Evolutionary conservation across 768 basidiomycete genomes (phyloP).

Genomic region (Mycena floridula): DNA sequence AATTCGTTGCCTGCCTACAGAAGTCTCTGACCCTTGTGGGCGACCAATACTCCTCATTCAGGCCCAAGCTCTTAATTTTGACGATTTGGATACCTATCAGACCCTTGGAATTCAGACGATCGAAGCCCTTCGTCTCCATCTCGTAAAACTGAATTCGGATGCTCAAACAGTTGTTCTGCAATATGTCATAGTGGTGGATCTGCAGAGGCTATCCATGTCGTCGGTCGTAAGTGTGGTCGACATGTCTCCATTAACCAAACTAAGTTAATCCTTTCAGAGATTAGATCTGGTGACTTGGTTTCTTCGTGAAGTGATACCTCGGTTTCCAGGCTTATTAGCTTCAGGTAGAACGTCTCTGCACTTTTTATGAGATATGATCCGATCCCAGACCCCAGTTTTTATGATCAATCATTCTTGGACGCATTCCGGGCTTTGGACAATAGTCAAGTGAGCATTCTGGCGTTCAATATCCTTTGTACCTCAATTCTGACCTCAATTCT

Average conservation of each 20-base stretch:
- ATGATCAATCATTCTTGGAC: constrained; percentile 72
- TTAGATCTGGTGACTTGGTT: constrained; percentile 61
- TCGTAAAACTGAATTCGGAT: too few relatives aligned
- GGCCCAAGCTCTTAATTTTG: constrained; percentile 33
- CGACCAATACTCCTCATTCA: constrained; percentile 59
- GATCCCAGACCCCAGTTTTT: constrained; percentile 39
- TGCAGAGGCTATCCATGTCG: constrained; percentile 49
- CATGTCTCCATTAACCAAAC: too few relatives aligned
- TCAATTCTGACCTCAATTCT: constrained; percentile 3
- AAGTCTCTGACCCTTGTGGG: constrained; percentile 52
- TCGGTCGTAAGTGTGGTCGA: constrained; percentile 39
- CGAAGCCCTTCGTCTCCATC: constrained; percentile 53
- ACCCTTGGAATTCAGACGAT: constrained; percentile 39
- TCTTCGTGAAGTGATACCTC: constrained; percentile 58
- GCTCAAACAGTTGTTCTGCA: constrained; percentile 56
- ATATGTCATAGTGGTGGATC: constrained; percentile 63
- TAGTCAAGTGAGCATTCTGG: constrained; percentile 48
- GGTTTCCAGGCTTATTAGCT: constrained; percentile 72
- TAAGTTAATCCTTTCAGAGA: constrained; percentile 34
- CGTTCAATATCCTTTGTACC: background rate
- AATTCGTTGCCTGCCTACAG: constrained; percentile 49
- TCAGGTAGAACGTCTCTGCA: constrained; percentile 51
- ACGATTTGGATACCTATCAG: constrained; percentile 32
- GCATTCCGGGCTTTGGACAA: constrained; percentile 60
- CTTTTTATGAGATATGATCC: constrained; percentile 9